Conservation (phyloP, 192 early-diverging fungal genomes). For the Backusella tuberculispora region DNA sequence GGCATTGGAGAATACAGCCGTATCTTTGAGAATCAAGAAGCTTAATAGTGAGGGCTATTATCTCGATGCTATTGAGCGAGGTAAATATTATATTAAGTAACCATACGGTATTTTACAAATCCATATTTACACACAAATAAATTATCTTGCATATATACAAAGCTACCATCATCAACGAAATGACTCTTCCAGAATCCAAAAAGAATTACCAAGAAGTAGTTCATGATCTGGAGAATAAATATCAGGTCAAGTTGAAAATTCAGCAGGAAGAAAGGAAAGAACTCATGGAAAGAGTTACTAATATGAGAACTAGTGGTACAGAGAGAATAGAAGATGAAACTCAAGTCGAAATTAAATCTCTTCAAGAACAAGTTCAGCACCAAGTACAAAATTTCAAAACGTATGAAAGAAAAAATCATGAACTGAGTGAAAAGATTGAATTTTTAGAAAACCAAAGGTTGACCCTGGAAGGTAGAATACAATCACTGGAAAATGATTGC, state of each 20-base stretch:
- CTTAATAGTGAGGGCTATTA: background rate
- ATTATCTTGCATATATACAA: no score
- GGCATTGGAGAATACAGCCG: background rate
- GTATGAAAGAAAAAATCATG: background rate
- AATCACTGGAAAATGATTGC: background rate
- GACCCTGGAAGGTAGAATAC: background rate
- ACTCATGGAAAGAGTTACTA: background rate
- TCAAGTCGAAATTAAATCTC: background rate
- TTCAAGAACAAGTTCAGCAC: slow-evolving; percentile 1
- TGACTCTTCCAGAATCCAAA: background rate
- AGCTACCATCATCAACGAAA: background rate
- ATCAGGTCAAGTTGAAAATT: background rate
- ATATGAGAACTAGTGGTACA: background rate
- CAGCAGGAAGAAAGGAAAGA: background rate
- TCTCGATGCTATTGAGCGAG: slow-evolving; percentile 1
- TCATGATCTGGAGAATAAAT: background rate
- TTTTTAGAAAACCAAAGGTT: background rate
- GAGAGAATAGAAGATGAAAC: background rate
- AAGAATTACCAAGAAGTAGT: background rate
- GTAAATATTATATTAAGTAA: background rate
- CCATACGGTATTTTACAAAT: no score
- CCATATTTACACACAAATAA: no score
- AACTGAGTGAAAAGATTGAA: background rate
- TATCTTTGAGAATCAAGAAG: slow-evolving; percentile 2
- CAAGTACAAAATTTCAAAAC: background rate